Evolutionary conservation across 2,329 filamentous ascomycete species (phyloP), one percentile per base, ranked within the genome.

Genomic region (Pyricularia pennisetigena): DNA sequence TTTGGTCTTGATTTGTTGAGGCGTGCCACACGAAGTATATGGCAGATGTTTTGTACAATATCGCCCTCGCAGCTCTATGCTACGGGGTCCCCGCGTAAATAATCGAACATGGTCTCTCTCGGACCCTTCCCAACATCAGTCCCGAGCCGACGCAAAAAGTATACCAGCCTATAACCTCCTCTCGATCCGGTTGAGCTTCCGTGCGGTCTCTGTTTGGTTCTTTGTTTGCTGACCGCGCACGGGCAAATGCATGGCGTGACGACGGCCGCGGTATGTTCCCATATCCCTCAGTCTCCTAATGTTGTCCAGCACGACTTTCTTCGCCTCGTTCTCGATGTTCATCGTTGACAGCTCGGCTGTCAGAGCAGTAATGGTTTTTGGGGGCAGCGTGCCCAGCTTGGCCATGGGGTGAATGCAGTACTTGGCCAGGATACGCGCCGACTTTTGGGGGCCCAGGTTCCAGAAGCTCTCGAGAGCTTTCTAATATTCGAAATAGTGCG

Each of bases 171-270:
- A 82, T 67, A 79, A 78, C 67, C 71, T 73, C 69, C 85, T 81
- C 71, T 88, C 82, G 61, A 88, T 74, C 71, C 76, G 80, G 78
- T 91, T 91, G 76, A 90, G 79, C 76, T 84, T 89, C 77, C 82
- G 85, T 64, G 87, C 82, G 29, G 82, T 88, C 71, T 80, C 76
- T 71, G 84, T 89, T 78, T 90, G 94, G 76, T 83, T 92, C 76
- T 92, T 89, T 69, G 95, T 98, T 74, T 85, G 87, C 81, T 99
- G 95, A 73, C 95, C 95, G 73, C 95, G 86, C 68, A 95, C 94
- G 4, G 95, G 95, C 81, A 98, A 80, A 70, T 90, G 88, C 90
- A 98, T 94, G 69, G 94, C 94, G 82, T 99, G 95, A 72, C 95
- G 84, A 78, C 91, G 89, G 72, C 95, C 95, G 67, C 95, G 84